Percentiles rank a stretch among this genome's conserved stretches.
Conservation (phyloP, 2,329 filamentous ascomycete genomes). For the Fonsecaea multimorphosa region DNA sequence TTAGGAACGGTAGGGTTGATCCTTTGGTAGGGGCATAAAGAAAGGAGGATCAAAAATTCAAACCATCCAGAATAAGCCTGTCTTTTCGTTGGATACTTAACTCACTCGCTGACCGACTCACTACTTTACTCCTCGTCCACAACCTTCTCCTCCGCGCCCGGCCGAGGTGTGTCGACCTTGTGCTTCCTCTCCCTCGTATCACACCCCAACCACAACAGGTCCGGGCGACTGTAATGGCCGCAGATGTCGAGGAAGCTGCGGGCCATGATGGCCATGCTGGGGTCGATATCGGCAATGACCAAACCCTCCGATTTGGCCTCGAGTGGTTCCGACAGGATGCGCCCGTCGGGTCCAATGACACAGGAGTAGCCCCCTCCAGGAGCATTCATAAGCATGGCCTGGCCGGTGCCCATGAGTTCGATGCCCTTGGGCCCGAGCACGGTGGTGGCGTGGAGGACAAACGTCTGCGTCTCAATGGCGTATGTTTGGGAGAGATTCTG, state of each 20-base stretch:
- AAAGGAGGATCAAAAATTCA: neutral
- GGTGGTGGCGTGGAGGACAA: slow-evolving; percentile 61
- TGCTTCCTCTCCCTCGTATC: slow-evolving; percentile 34
- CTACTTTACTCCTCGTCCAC: neutral
- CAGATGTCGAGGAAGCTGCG: slow-evolving; percentile 54
- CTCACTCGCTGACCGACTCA: no score
- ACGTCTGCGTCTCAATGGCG: slow-evolving; percentile 62
- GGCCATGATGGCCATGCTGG: slow-evolving; percentile 50
- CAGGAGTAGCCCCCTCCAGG: slow-evolving; percentile 55
- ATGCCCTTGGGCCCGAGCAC: slow-evolving; percentile 56
- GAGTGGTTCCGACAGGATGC: slow-evolving; percentile 50
- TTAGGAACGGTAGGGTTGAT: slow-evolving; percentile 27
- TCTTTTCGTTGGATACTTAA: neutral
- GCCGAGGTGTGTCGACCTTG: slow-evolving; percentile 25
- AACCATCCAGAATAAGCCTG: neutral
- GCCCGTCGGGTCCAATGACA: slow-evolving; percentile 60
- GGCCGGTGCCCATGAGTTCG: slow-evolving; percentile 50
- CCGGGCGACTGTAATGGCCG: slow-evolving; percentile 60
- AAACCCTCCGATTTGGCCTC: slow-evolving; percentile 53
- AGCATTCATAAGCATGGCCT: slow-evolving; percentile 49
- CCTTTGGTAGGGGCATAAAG: slow-evolving; percentile 16
- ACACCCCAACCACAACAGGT: slow-evolving; percentile 57
- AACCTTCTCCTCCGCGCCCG: slow-evolving; percentile 7
- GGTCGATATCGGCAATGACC: slow-evolving; percentile 57
- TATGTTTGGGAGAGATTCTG: slow-evolving; percentile 59